These are phyloP conservation scores for Syzygium syzygioides DNA, from an alignment of 441 rosid genomes.

Conservation along the genomic window DNA sequence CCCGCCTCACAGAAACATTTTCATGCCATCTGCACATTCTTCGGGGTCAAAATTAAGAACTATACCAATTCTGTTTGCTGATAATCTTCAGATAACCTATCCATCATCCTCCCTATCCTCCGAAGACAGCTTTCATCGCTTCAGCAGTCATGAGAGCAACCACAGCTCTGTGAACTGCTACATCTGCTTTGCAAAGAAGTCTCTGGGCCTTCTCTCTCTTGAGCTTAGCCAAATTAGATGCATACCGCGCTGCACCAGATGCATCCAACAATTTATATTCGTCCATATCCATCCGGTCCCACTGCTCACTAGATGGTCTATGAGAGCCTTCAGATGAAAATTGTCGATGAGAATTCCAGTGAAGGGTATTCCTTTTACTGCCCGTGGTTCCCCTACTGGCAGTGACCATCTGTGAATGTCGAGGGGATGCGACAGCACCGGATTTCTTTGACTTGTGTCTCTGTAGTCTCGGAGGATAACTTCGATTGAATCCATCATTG, in stretches of 20 bases:
- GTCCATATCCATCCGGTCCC: constrained; percentile 48
- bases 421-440: constrained; percentile 23
- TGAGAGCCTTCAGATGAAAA: constrained; percentile 28
- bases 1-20: background rate
- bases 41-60: background rate
- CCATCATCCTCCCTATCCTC: constrained; percentile 35
- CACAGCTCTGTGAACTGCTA: constrained; percentile 87
- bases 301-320: constrained; percentile 18
- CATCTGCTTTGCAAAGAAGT: constrained; percentile 71
- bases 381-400: constrained; percentile 30
- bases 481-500: constrained; percentile 44
- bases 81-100: background rate
- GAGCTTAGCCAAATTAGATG: constrained; percentile 56
- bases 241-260: constrained; percentile 63
- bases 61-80: background rate
- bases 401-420: constrained; percentile 21
- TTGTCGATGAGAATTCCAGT: constrained; percentile 40
- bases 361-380: constrained; percentile 37
- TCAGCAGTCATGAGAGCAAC: constrained; percentile 83
- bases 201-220: constrained; percentile 83
- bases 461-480: constrained; percentile 36
- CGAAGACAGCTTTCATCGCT: constrained; percentile 55
- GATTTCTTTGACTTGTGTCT: constrained; percentile 44
- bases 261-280: constrained; percentile 66
- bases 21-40: background rate